phyloP scores from a whole-genome alignment of 2,329 filamentous ascomycete genomes.

The Neopestalotiopsis sp. region DNA sequence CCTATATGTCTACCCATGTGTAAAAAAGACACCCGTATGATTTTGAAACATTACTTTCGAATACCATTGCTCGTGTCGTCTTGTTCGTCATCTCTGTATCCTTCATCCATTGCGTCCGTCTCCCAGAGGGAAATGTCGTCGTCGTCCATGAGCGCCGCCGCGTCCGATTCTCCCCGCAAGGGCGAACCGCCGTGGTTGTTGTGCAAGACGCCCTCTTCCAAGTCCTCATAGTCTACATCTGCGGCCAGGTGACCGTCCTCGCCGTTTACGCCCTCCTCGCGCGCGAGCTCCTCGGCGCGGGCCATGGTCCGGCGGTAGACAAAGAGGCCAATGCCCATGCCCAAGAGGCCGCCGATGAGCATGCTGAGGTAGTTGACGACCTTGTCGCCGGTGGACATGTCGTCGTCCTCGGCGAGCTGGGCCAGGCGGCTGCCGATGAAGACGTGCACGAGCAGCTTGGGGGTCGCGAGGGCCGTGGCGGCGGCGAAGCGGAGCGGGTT shows the following conservation, averaged over 20 bases:
- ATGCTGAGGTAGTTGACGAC: constrained; percentile 86
- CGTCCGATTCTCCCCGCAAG: constrained; percentile 50
- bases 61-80: constrained; percentile 20
- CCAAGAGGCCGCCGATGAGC: constrained; percentile 70
- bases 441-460: constrained; percentile 89
- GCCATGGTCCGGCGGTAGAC: constrained; percentile 79
- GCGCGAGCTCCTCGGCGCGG: constrained; percentile 62
- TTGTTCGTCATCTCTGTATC: constrained; percentile 28
- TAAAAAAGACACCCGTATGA: neutral
- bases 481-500: constrained; percentile 75
- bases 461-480: constrained; percentile 80
- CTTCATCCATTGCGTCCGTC: constrained; percentile 39
- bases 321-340: constrained; percentile 77
- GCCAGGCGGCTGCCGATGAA: constrained; percentile 90
- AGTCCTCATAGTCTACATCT: constrained; percentile 45
- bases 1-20: neutral
- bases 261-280: constrained; percentile 48
- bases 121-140: constrained; percentile 66
- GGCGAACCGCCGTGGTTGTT: constrained; percentile 29
- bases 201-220: constrained; percentile 46
- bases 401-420: constrained; percentile 81
- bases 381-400: constrained; percentile 81
- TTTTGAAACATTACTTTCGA: constrained; percentile 8
- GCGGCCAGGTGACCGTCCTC: constrained; percentile 32
- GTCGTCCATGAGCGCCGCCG: constrained; percentile 60